Base-by-base conservation (phyloP, 352 stramenopile species). In the Thalassiosira hispida region DNA sequence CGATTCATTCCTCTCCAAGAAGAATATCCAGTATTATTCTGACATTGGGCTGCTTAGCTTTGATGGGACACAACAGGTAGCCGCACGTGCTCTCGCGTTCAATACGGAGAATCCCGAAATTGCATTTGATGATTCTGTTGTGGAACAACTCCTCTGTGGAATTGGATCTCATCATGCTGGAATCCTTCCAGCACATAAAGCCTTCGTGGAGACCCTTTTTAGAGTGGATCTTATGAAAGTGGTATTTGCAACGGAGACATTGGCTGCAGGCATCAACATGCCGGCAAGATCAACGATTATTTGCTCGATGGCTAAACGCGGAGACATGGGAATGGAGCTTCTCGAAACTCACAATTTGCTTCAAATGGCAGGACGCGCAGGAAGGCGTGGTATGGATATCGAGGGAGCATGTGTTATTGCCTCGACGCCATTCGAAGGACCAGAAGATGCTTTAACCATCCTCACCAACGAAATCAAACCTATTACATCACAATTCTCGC, bases 171-270 rank as follows among this genome's bases (percentile, higher is more conserved):
- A 96, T 73, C 91, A 96, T 76, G 92, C 91, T 51, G 92, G 91
- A 14, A 86, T 96, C 49, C 76, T 96, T 9, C 87, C 88, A 27
- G 79, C 86, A 25, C 90, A 92, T 57, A 93, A 92, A 60, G 66
- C 79, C 7, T 85, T 95, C 55, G 78, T 94, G 40, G 90, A 95
- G 62, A 82, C 88, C 49, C 78, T 96, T 0, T 96, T 95, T 63
- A 63, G 82, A 62, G 56, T 80, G 31, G 85, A 92, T 16, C 73
- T 96, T 2, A 92, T 96, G 69, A 94, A 93, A 66, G 87, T 87
- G 23, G 83, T 95, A 1, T 96, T 96, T 80, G 92, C 92, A 0
- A 96, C 93, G 0, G 92, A 96, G 71, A 96, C 93, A 4, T 68
- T 96, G 9, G 92, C 91, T 8, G 92, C 92, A 23, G 93, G 93